Evolutionary conservation across 2,329 filamentous ascomycete species (phyloP), one percentile per base, ranked within the genome.

Genomic region (Xylaria multiplex): DNA sequence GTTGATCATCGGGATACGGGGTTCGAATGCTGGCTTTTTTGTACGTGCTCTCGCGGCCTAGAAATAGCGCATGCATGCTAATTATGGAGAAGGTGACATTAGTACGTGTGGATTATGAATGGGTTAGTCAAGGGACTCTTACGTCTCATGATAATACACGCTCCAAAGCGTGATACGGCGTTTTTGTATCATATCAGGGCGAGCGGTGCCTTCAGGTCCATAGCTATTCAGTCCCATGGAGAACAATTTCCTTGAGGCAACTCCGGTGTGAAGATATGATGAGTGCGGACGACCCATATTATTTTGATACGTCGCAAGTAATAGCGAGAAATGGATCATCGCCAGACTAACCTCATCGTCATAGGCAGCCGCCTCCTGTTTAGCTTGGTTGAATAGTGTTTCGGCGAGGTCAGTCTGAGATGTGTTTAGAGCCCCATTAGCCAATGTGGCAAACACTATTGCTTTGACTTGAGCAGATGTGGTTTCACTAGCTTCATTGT

Each of bases 101-200:
- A 55, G 53, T 30, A n/a, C 22, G 14, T 7, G 14, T 43, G 9
- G 37, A 9, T 43, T 24, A 30, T 30, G 3, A 55, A n/a, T 6
- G 22, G 7, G 14, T 50, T 42, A 35, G 40, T 24, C 3, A 27
- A 19, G 32, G 11, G 13, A 32, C 11, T n/a, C 62, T 60, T 59
- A 60, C 62, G 56, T 65, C 42, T 65, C 62, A 32, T 59, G 57
- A 53, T 55, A 65, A 56, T 65, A 65, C 13, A 60, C 56, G 32
- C 57, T 59, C 62, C 62, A 65, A 16, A 53, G 30, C 22, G 54
- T 60, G 8, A 45, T 45, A 19, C 62, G 62, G 24, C 57, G 62
- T 43, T 65, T 65, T 48, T 65, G 62, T 48, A 60, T 54, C 19
- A 55, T 54, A 37, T 65, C 56, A 3, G 56, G 40, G 16, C 24